Percentiles rank a stretch among this genome's conserved stretches.
These are phyloP conservation scores for Rhodotorula graminis DNA, from an alignment of 768 basidiomycete species.

Conservation along the genomic window DNA sequence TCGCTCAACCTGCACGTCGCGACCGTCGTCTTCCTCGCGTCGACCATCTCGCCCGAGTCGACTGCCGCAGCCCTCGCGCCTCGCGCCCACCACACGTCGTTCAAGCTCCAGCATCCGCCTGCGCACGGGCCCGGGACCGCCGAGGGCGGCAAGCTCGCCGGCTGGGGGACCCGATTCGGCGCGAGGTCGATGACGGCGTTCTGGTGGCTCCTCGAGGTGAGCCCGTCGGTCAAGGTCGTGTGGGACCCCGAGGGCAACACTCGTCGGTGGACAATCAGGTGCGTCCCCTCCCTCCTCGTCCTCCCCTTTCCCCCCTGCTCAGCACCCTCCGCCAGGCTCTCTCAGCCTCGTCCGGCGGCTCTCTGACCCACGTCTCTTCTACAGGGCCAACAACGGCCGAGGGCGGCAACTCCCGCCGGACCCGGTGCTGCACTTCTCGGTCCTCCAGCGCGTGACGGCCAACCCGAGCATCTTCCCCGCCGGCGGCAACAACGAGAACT, in stretches of 20 bases:
- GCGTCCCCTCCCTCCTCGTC: neutral
- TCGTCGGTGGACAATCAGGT: neutral
- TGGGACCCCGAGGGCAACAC: conserved; percentile 21
- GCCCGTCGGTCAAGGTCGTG: conserved; percentile 14
- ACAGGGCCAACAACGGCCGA: conserved; percentile 21
- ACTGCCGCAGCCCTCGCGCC: conserved; percentile 15
- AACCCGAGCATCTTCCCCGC: neutral
- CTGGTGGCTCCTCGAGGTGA: conserved; percentile 26
- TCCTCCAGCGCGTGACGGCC: conserved; percentile 11
- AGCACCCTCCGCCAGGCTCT: too few species aligned
- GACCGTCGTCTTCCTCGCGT: conserved; percentile 9
- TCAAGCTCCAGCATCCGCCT: conserved; percentile 4
- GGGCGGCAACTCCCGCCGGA: conserved; percentile 7
- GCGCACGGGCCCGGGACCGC: too few species aligned
- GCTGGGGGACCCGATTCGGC: neutral
- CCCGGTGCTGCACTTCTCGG: conserved; percentile 20
- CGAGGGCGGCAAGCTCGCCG: neutral
- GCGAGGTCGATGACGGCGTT: neutral
- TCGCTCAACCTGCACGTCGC: neutral
- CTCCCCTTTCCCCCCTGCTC: too few species aligned
- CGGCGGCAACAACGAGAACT: conserved; percentile 31
- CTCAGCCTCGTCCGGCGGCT: too few species aligned
- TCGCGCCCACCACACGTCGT: conserved; percentile 8
- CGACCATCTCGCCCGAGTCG: neutral
- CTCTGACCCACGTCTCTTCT: too few species aligned